These are phyloP conservation scores for Chlorella vulgaris DNA, from an alignment of 139 green algal species.

Conservation along the genomic window DNA sequence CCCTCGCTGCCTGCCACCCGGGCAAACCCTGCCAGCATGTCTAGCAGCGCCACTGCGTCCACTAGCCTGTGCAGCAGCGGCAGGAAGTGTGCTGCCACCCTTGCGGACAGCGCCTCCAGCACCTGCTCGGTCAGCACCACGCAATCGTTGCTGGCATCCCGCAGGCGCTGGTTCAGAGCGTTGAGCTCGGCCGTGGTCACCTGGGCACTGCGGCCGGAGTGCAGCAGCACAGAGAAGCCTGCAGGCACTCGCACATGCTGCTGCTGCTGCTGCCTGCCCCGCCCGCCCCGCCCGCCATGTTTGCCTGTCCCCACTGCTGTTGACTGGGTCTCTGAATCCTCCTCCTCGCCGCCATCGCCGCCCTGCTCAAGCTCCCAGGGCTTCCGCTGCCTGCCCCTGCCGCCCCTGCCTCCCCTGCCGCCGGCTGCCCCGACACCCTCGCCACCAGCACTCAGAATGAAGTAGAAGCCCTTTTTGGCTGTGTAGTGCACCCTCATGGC, in stretches of 20 bases:
- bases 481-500: conserved; percentile 70
- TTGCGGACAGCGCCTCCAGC: conserved; percentile 57
- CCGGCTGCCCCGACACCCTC: neutral
- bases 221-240: conserved; percentile 67
- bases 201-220: conserved; percentile 36
- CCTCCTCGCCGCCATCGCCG: neutral
- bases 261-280: neutral
- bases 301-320: neutral
- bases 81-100: conserved; percentile 57
- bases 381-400: neutral
- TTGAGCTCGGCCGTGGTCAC: conserved; percentile 85
- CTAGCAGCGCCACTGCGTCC: conserved; percentile 80
- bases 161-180: conserved; percentile 85
- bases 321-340: neutral
- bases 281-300: neutral
- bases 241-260: neutral
- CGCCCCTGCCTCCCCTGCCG: neutral
- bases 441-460: neutral
- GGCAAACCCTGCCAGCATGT: conserved; percentile 80
- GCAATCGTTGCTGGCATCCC: conserved; percentile 79
- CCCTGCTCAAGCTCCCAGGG: neutral
- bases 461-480: conserved; percentile 23
- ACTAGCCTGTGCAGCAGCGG: conserved; percentile 71
- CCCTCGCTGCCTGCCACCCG: conserved; percentile 18
- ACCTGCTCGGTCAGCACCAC: conserved; percentile 79